Evolutionary conservation across 2,329 filamentous ascomycete species (phyloP), one percentile per base, ranked within the genome.

Genomic region (Xenoacremonium recifei): DNA sequence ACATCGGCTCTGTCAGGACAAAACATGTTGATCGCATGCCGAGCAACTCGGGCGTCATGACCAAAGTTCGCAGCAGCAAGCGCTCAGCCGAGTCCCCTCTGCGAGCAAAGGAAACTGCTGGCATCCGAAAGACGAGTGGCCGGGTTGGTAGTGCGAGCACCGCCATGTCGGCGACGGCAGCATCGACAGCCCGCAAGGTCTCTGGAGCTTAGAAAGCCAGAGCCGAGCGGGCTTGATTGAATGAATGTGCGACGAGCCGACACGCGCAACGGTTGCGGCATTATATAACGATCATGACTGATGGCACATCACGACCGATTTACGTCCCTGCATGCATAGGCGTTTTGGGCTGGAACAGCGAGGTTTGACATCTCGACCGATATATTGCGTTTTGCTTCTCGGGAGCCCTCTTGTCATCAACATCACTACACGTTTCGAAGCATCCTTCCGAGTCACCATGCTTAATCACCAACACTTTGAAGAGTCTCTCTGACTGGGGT

Each of bases 61-160:
- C 76, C 63, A 88, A 87, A 68, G 77, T 86, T 47, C 80, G 85
- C 37, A 75, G 78, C 53, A 78, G 77, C 54, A 79, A 77, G 61
- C 70, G 77, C 21, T 70, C 70, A 25, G 71, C 55, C 37, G 78
- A 77, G 37, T 70, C 76, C 23, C 64, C 73, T 36, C 66, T 76
- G 16, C 71, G 75, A 16, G 65, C 66, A 50, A 79, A 76, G 59
- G 74, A 79, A 42, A 66, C 70, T 21, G 67, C 66, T 6, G 80
- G 72, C 34, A 73, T 84, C 34, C 76, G 82, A 47, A 86, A 86
- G 71, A 82, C 78, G 4, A 85, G 81, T 54, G 82, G 82, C 27
- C 75, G 82, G 31, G 69, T 85, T 12, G 82, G 80, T 37, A 85
- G 80, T 59, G 69, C 78, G 43, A 76, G 69, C 52, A 63, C 59